These are phyloP conservation scores for Ophiocordyceps robertsii DNA, from an alignment of 2,329 filamentous ascomycete genomes.

Conservation along the genomic window DNA sequence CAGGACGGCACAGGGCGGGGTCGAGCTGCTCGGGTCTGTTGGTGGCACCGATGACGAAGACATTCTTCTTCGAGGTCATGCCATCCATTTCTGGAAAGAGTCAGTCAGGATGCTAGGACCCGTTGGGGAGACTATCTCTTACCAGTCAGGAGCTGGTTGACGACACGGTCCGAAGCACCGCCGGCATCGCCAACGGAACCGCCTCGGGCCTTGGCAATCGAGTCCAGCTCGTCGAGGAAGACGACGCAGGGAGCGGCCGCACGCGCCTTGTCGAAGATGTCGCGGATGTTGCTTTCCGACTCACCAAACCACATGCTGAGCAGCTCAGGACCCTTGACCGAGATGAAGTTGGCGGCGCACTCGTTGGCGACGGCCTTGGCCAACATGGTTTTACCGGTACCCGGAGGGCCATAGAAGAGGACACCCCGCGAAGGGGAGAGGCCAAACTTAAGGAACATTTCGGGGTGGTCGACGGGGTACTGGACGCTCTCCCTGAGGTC, in stretches of 20 bases:
- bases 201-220: constrained; percentile 98
- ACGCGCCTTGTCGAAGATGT: constrained; percentile 99
- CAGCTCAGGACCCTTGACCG: constrained; percentile 94
- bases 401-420: constrained; percentile 94
- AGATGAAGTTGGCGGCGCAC: constrained; percentile 99
- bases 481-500: constrained; percentile 98
- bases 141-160: constrained; percentile 98
- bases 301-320: constrained; percentile 99
- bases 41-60: constrained; percentile 97
- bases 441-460: constrained; percentile 99
- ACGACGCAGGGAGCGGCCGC: constrained; percentile 96
- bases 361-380: constrained; percentile 99
- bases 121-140: constrained; percentile 23
- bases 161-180: constrained; percentile 96
- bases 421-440: constrained; percentile 96
- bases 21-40: constrained; percentile 98
- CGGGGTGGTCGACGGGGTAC: constrained; percentile 97
- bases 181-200: constrained; percentile 92
- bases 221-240: constrained; percentile 97
- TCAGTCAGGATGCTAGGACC: constrained; percentile 22
- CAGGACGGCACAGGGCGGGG: constrained; percentile 92
- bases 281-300: constrained; percentile 98
- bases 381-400: constrained; percentile 99
- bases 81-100: constrained; percentile 78
- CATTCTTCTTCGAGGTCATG: constrained; percentile 99